Percentiles rank a stretch among this genome's conserved stretches.
Evolutionary conservation across 2,329 filamentous ascomycete species (phyloP).

Genomic region (Stromatinia cepivora): DNA sequence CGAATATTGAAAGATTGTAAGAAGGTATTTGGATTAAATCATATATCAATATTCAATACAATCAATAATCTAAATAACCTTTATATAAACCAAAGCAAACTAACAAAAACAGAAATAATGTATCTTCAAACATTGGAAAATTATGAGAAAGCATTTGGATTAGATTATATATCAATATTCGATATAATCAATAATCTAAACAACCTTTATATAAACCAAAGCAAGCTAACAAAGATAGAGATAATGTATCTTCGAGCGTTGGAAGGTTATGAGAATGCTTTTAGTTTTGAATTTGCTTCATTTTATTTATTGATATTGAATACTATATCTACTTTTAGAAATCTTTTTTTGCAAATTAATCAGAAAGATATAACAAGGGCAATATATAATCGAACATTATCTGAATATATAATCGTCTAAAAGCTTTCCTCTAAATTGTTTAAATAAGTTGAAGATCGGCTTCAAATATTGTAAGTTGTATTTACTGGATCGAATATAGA

Average conservation of each 20-base stretch:
- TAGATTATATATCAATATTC: conserved; percentile 1
- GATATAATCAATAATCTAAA: background rate
- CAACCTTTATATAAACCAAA: too few relatives aligned
- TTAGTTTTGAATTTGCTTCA: conserved; percentile 29
- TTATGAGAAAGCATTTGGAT: conserved; percentile 19
- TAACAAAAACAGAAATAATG: conserved; percentile 27
- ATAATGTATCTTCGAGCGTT: conserved; percentile 10
- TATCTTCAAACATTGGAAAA: conserved; percentile 23
- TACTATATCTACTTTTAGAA: conserved; percentile 35
- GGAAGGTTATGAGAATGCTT: background rate
- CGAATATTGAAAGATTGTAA: conserved; percentile 21
- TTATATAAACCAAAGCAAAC: conserved; percentile 18
- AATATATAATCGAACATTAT: background rate
- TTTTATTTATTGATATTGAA: conserved; percentile 38
- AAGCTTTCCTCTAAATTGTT: background rate
- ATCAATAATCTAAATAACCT: conserved; percentile 23
- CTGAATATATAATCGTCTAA: background rate
- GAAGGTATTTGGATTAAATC: conserved; percentile 15
- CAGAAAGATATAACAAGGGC: background rate
- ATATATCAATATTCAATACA: conserved; percentile 23
- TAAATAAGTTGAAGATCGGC: background rate
- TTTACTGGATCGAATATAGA: background rate
- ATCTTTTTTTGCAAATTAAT: conserved; percentile 34
- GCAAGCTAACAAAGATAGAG: too few relatives aligned
- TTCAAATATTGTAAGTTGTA: background rate